Evolutionary conservation across 805 yeast species (phyloP), one percentile per base, ranked within the genome.

Genomic region (Candida easanensis): DNA sequence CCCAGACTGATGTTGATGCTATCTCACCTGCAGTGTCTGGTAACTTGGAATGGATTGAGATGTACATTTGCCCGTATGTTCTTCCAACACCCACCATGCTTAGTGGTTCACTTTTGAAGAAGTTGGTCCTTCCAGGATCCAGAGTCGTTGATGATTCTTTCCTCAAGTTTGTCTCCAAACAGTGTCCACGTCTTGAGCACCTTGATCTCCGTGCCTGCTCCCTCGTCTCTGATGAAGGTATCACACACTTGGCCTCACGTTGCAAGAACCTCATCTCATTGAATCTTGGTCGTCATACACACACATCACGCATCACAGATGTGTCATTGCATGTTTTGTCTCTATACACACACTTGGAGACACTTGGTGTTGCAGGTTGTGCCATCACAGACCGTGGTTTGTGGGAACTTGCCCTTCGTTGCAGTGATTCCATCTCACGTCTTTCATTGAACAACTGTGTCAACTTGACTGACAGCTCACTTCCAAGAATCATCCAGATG

Each of bases 291-390:
- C 76, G 97, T 46, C 89, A 86, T 44, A 66, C 74, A 25, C 73
- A 76, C 39, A 87, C 90, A 27, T 74, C 78, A 33, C 63, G 75
- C 23, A 77, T 90, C 37, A 82, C 95, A 1, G 91, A 87, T 66
- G 69, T 76, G 28, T 79, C 93, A 6, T 61, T 89, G 20, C 66
- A 76, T 13, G 73, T 74, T 13, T 64, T 89, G 21, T 9, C 68
- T 69, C 27, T 76, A 76, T 52, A 49, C 36, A 82, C 58, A 61
- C 19, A 60, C 65, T 17, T 70, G 83, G 36, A 72, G 35, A 88
- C 97, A 0, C 67, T 90, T 34, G 97, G 97, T 0, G 66, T 88
- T 17, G 96, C 97, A 0, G 98, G 98, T 6, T 88, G 96, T 61
- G 70, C 76, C 34, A 74, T 90, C 16, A 78, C 86, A 7, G 96